phyloP scores from a whole-genome alignment of 208 protist species.

The Sergeia podlipaevii region DNA sequence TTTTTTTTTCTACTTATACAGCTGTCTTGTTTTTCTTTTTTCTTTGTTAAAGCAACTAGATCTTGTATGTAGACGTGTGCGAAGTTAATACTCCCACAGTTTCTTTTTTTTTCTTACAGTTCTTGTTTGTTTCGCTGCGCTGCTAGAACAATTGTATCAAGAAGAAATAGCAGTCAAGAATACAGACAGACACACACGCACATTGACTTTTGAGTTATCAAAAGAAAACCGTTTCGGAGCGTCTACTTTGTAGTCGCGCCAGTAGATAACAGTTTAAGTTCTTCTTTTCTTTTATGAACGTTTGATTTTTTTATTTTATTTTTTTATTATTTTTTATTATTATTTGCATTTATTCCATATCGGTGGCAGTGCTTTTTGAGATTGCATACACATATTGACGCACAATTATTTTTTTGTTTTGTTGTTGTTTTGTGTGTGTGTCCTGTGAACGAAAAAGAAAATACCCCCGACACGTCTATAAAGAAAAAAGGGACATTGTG shows the following conservation, averaged over 20 bases:
- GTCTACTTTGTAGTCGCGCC: no score
- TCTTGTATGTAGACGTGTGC: constrained; percentile 2
- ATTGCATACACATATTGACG: no score
- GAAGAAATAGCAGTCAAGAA: not conserved
- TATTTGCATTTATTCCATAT: no score
- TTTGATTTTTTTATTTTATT: not conserved
- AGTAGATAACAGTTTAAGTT: no score
- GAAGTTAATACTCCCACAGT: not conserved
- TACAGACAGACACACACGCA: constrained; percentile 1
- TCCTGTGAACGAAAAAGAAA: constrained; percentile 1
- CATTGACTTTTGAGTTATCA: constrained; percentile 5
- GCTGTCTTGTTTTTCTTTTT: not conserved
- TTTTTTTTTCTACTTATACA: no score
- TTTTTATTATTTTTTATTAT: not conserved
- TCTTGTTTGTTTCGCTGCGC: constrained; percentile 5
- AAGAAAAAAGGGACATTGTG: no score
- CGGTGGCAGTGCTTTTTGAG: no score
- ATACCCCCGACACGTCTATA: no score
- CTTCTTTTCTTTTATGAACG: not conserved
- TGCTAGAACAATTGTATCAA: not conserved
- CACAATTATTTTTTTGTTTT: not conserved
- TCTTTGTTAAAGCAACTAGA: not conserved
- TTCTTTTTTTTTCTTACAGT: constrained; percentile 22
- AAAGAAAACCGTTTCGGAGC: no score
- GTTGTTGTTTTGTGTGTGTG: constrained; percentile 1